Evolutionary conservation across 179 eudicot species (phyloP), one percentile per base, ranked within the genome.

Genomic region (Amaranthus tricolor): DNA sequence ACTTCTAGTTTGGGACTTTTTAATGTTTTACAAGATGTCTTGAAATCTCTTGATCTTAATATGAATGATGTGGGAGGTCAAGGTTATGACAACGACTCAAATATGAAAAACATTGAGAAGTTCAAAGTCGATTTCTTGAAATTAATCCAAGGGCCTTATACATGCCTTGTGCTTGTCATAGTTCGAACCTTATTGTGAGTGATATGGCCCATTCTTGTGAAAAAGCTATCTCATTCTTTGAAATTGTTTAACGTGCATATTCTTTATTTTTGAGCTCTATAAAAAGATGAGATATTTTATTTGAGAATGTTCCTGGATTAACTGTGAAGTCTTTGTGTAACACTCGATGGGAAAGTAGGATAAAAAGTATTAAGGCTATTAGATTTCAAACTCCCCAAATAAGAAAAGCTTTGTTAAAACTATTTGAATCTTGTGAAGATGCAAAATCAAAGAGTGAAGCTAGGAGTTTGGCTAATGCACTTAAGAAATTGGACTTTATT

Each of bases 1-100:
- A 78, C 66, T 15, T 56, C 65, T n/a, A 68, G 68, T 11, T 11
- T 65, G 53, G 55, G 78, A 4, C 70, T 71, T 55, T 76, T 76
- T 68, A 19, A 73, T 52, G 60, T 6, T 0, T 6, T 82, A 0
- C n/a, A 9, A 51, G 31, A 24, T 24, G 31, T 24, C 31, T 24
- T 24, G 31, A 24, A 24, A 24, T 24, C 31, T 24, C 31, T 24
- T 24, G 0, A 24, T 24, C 1, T 24, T 0, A 24, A 24, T 24
- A 24, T 24, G 0, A 24, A 24, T 24, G 31, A 24, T 24, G 31
- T 24, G 1, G 1, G 31, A 24, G 1, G 0, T 24, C 31, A 24
- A 24, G 31, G 1, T 24, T 24, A 24, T 24, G 31, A 24, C 31
- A 24, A 24, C 1, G 31, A 1, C 31, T 24, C 1, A 24, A 24